Base-by-base conservation (phyloP, 305 asterid species). In the Fraxinus xanthoxyloides region DNA sequence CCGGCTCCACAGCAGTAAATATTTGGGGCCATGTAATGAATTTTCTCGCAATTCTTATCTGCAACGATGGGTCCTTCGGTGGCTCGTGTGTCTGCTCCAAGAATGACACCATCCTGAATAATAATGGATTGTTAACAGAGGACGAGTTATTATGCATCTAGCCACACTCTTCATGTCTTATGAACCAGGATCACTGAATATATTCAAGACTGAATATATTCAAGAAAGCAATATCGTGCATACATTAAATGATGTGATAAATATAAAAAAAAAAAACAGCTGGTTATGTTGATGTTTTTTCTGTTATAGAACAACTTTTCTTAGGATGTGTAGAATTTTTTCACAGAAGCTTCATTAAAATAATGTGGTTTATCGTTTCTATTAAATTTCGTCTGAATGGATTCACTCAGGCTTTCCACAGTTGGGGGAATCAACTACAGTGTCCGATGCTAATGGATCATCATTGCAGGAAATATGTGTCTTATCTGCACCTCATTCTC, bases 1-100 rank as follows among this genome's bases (percentile, higher is more conserved):
- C 94, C 92, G 26, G 92, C 94, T 79, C 94, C 92, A 85, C 93
- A 89, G 79, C 94, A 90, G 84, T 89, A 90, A 21, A 90, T 90
- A 79, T 90, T 90, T 26, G 89, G 93, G 15, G 92, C 90, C 86
- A 89, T 89, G 72, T 84, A 87, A 61, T 90, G 93, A 63, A 90
- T 90, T 79, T 90, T 90, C 81, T 90, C 93, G 77, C 93, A 89
- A 77, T 89, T 89, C 84, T 90, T 90, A 79, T 89, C 93, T 31
- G 93, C 93, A 79, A 90, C 92, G 75, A 86, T 89, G 8, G 91
- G 91, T 17, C 93, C 93, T 80, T 85, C 93, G 31, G 93, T 90
- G 61, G 93, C 93, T 77, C 93, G 83, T 8, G 93, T 90, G 79
- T 89, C 93, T 69, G 93, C 93, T 81, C 93, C 93, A 54, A 90